These are phyloP conservation scores for Leccinum uliginosum DNA, from an alignment of 768 basidiomycete genomes.

Conservation along the genomic window DNA sequence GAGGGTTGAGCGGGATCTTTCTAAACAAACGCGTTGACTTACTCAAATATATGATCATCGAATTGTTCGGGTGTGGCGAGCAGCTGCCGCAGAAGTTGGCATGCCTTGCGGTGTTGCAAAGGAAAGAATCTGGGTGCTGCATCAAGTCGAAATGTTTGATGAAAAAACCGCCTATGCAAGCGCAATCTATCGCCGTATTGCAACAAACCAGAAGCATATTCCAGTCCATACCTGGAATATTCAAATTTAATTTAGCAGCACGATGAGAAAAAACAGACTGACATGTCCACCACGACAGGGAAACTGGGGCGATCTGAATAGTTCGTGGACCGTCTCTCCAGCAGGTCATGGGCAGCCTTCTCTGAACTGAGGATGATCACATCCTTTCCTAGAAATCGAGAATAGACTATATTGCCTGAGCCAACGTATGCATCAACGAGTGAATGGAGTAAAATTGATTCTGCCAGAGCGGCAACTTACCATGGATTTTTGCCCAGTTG, in stretches of 20 bases:
- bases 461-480: constrained; percentile 11
- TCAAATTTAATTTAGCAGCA: not conserved
- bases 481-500: constrained; percentile 33
- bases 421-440: not conserved
- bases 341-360: constrained; percentile 39
- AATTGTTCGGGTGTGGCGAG: constrained; percentile 30
- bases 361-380: constrained; percentile 42
- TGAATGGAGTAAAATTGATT: not conserved
- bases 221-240: constrained; percentile 3
- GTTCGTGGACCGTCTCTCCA: constrained; percentile 40
- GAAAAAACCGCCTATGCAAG: constrained; percentile 14
- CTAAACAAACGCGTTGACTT: not conserved
- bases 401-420: constrained; percentile 44
- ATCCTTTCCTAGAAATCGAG: constrained; percentile 41
- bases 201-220: constrained; percentile 8
- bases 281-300: constrained; percentile 10
- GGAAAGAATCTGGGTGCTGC: constrained; percentile 20
- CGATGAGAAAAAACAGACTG: not conserved
- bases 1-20: not conserved
- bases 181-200: constrained; percentile 19
- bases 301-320: constrained; percentile 44
- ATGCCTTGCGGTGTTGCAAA: constrained; percentile 24
- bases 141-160: constrained; percentile 8
- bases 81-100: constrained; percentile 28
- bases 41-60: constrained; percentile 30